Percentiles rank a stretch among this genome's conserved stretches.
Evolutionary conservation across 441 rosid species (phyloP).

Genomic region (Metrosideros polymorpha): DNA sequence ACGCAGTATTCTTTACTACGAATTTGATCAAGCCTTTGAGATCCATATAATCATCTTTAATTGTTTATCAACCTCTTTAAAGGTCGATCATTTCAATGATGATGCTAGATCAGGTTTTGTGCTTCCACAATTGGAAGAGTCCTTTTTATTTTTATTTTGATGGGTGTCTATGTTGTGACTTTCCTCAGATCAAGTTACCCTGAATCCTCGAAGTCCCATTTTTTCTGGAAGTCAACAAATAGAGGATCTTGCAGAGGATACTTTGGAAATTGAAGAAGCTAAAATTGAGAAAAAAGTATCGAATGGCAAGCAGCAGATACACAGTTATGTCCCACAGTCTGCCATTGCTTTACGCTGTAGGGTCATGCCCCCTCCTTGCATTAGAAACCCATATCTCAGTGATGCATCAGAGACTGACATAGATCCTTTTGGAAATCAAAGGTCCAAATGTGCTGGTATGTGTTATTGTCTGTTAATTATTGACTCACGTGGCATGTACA

Average conservation of each 20-base stretch:
- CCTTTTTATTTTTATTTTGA: neutral
- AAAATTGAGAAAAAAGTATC: slow-evolving; percentile 20
- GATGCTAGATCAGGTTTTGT: neutral
- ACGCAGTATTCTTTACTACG: neutral
- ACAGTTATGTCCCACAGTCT: slow-evolving; percentile 65
- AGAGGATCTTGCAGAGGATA: slow-evolving; percentile 39
- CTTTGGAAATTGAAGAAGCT: slow-evolving; percentile 28
- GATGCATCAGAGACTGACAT: slow-evolving; percentile 38
- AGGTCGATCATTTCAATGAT: neutral
- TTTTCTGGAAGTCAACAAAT: slow-evolving; percentile 27
- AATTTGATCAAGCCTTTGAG: neutral
- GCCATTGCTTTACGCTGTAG: slow-evolving; percentile 83
- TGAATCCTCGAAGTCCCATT: slow-evolving; percentile 29
- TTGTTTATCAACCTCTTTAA: neutral
- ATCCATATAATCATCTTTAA: neutral
- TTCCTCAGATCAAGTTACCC: slow-evolving; percentile 23
- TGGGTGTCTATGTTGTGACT: neutral
- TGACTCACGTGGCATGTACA: neutral
- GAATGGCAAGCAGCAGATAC: slow-evolving; percentile 22
- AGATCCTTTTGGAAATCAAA: slow-evolving; percentile 68
- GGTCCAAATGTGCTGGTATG: slow-evolving; percentile 81
- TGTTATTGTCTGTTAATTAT: neutral
- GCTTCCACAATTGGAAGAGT: neutral
- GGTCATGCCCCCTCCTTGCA: slow-evolving; percentile 90
- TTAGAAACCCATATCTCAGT: slow-evolving; percentile 66